phyloP scores from a whole-genome alignment of 2,329 filamentous ascomycete species.

The Malbranchea cinnamomea region DNA sequence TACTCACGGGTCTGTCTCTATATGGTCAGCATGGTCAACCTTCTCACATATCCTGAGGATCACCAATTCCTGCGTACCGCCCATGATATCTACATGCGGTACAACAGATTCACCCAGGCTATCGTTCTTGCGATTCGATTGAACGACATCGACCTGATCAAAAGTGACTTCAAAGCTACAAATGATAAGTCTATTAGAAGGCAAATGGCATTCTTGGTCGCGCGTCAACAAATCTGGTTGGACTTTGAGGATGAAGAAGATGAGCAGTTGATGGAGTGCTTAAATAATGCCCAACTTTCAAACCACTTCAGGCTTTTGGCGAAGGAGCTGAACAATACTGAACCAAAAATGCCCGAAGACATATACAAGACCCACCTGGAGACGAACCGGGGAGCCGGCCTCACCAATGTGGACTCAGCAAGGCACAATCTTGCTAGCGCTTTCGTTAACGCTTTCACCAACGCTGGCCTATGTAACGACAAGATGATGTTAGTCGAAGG shows the following conservation, averaged over 20 bases:
- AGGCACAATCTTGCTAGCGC: conserved; percentile 89
- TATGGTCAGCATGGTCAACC: conserved; percentile 97
- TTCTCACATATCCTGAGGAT: conserved; percentile 95
- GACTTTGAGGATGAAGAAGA: conserved; percentile 49
- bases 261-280: conserved; percentile 60
- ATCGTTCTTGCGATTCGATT: conserved; percentile 88
- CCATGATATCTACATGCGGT: conserved; percentile 83
- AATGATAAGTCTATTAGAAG: conserved; percentile 72
- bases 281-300: conserved; percentile 75
- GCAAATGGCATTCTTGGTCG: conserved; percentile 86
- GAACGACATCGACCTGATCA: conserved; percentile 73
- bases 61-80: conserved; percentile 86
- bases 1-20: conserved; percentile 89
- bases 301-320: conserved; percentile 88
- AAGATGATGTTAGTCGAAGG: conserved; percentile 94
- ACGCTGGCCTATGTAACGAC: conserved; percentile 87
- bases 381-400: conserved; percentile 77
- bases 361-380: conserved; percentile 99
- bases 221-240: conserved; percentile 76
- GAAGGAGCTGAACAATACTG: conserved; percentile 91
- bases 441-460: conserved; percentile 95
- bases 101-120: conserved; percentile 85
- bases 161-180: conserved; percentile 64
- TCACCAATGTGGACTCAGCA: conserved; percentile 91
- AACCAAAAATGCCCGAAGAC: conserved; percentile 92